phyloP scores from a whole-genome alignment of 169 alveolate species.

The Cryptosporidium ubiquitum region DNA sequence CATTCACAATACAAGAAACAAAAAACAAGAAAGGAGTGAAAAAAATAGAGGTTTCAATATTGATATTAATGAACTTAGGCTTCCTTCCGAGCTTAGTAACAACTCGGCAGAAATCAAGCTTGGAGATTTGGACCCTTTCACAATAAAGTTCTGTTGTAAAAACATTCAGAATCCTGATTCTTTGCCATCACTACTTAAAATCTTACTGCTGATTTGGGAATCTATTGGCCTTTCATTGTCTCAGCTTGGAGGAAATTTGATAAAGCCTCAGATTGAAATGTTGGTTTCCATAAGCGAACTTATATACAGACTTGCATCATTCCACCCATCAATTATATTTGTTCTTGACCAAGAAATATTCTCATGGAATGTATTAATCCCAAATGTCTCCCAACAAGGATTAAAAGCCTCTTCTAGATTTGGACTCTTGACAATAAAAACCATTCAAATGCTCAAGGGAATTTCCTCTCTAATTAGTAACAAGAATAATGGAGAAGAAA shows the following conservation, averaged over 20 bases:
- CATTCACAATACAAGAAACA: background rate
- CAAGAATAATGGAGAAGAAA: slow-evolving; percentile 6
- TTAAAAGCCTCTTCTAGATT: background rate
- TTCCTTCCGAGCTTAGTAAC: slow-evolving; percentile 30
- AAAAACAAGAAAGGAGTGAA: background rate
- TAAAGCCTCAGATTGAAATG: slow-evolving; percentile 8
- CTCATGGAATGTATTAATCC: slow-evolving; percentile 30
- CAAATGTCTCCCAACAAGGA: slow-evolving; percentile 10
- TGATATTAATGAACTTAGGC: slow-evolving; percentile 12
- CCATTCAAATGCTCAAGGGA: slow-evolving; percentile 30
- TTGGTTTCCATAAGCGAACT: slow-evolving; percentile 41
- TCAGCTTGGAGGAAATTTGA: background rate
- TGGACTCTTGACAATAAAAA: slow-evolving; percentile 53
- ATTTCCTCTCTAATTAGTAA: background rate
- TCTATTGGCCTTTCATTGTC: slow-evolving; percentile 46
- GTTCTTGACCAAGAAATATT: slow-evolving; percentile 37
- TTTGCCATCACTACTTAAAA: slow-evolving; percentile 49
- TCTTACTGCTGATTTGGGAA: slow-evolving; percentile 49
- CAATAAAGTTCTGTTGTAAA: slow-evolving; percentile 38
- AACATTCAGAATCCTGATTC: slow-evolving; percentile 4
- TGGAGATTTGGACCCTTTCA: slow-evolving; percentile 51
- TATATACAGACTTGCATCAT: slow-evolving; percentile 38
- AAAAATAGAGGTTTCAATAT: background rate
- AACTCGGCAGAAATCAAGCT: slow-evolving; percentile 34
- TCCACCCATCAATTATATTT: slow-evolving; percentile 45